Conservation (phyloP, 164 flowering plant genomes). For the Macadamia integrifolia region DNA sequence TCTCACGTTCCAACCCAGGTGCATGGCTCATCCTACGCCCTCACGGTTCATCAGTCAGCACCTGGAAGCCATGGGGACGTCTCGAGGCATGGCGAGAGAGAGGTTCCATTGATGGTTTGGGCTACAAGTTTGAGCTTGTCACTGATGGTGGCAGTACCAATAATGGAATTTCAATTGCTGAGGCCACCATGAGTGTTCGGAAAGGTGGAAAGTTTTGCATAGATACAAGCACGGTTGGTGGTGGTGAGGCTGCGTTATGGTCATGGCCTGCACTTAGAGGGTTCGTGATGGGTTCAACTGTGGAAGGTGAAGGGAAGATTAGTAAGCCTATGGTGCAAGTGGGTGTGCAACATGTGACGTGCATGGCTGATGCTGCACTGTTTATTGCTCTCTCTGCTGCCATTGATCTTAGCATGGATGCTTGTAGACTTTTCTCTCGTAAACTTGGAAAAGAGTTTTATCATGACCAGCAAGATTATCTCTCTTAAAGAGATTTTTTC, state of each 20-base stretch:
- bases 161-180: constrained; percentile 51
- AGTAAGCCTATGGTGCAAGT: constrained; percentile 77
- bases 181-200: constrained; percentile 47
- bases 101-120: constrained; percentile 65
- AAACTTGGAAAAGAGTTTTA: constrained; percentile 83
- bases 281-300: constrained; percentile 78
- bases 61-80: constrained; percentile 96
- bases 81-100: constrained; percentile 95
- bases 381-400: constrained; percentile 92
- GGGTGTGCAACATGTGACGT: constrained; percentile 68
- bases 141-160: constrained; percentile 39
- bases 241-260: constrained; percentile 15
- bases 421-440: constrained; percentile 70
- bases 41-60: constrained; percentile 44
- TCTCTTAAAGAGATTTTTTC: constrained; percentile 9
- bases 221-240: constrained; percentile 30
- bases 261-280: constrained; percentile 44
- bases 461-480: constrained; percentile 47
- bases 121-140: constrained; percentile 77
- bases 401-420: constrained; percentile 91
- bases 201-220: constrained; percentile 78
- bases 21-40: constrained; percentile 96
- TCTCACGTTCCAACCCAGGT: constrained; percentile 84
- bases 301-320: constrained; percentile 81
- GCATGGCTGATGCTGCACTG: constrained; percentile 88